Percentiles rank a stretch among this genome's conserved stretches.
Evolutionary conservation across 2,329 filamentous ascomycete species (phyloP).

Genomic region (Huntiella savannae): DNA sequence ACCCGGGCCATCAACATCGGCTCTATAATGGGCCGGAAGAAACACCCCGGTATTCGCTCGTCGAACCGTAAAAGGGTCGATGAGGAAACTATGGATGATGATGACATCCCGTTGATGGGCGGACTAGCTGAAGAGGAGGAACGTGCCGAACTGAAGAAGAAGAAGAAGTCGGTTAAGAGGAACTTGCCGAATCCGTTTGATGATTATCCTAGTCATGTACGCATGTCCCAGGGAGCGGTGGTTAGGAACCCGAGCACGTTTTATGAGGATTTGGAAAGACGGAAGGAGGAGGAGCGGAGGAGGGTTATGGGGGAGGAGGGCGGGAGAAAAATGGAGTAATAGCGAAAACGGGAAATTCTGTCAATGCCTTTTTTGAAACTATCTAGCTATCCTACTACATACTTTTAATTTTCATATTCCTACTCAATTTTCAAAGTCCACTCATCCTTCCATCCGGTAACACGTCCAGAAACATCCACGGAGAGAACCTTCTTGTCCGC

Average conservation of each 20-base stretch:
- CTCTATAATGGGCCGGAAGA: conserved; percentile 26
- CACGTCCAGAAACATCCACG: conserved; percentile 28
- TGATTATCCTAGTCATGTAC: conserved; percentile 10
- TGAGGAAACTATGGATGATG: conserved; percentile 1
- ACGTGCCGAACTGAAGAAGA: conserved; percentile 10
- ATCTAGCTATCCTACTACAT: too few relatives aligned
- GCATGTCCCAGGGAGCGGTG: conserved; percentile 14
- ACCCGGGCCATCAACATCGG: conserved; percentile 30
- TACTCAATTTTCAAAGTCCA: conserved; percentile 22
- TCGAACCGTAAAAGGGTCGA: conserved; percentile 13
- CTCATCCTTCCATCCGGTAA: conserved; percentile 36
- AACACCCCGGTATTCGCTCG: background rate
- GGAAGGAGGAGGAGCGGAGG: conserved; percentile 2
- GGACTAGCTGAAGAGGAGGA: conserved; percentile 14
- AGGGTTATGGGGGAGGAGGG: background rate
- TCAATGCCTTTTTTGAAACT: too few relatives aligned
- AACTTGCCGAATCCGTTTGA: conserved; percentile 9
- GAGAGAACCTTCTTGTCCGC: conserved; percentile 26
- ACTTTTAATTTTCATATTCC: too few relatives aligned
- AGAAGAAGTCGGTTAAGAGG: conserved; percentile 1
- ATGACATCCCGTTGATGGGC: conserved; percentile 15
- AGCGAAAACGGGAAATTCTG: too few relatives aligned
- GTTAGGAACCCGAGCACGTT: conserved; percentile 3
- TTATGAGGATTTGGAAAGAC: conserved; percentile 4
- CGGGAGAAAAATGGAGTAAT: background rate